Evolutionary conservation across 192 early-diverging fungal genomes (phyloP), one percentile per base, ranked within the genome.

Genomic region (Coemansia sp.): DNA sequence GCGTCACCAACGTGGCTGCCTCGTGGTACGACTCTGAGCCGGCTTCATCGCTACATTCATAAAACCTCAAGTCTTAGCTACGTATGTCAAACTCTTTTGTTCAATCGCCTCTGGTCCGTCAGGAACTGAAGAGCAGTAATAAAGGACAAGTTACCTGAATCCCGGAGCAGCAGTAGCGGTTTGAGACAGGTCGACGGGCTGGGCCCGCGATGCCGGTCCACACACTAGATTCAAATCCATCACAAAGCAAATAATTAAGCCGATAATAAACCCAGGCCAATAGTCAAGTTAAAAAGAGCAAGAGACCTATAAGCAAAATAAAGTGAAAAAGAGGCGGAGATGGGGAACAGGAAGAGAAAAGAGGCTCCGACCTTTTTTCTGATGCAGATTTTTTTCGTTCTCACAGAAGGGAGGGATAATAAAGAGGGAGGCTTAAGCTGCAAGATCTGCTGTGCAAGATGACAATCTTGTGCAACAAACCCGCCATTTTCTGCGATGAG

Each of bases 141-240:
- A 9, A 8, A 34, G 31, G 31, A 34, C 12, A n/a, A 48, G 46
- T 52, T 52, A 52, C 50, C 50, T 40, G 51, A 20, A 21, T 48
- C 12, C 37, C 17, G 48, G 31, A 21, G 49, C 60, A 14, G 49
- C 60, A 40, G 50, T 36, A 51, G 60, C 47, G 8, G 0, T 19
- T 21, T 38, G 20, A 34, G 40, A 9, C 15, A 46, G 11, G 17
- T 51, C 48, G 15, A 17, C 60, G 14, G 31, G 34, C 60, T 48
- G 60, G 4, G 50, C 11, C 5, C 5, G 49, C 50, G 10, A 36
- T 17, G 60, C 31, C 12, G 60, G 46, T 12, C 64, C 71, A 25
- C 76, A 79, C 47, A 79, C 76, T 44, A 72, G 50, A 22, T 68
- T 79, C 57, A 79, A 51, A 44, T 79, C 76, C 76, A 79, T 79